Evolutionary conservation across 2,329 filamentous ascomycete species (phyloP).

Genomic region (Bertia moriformis): DNA sequence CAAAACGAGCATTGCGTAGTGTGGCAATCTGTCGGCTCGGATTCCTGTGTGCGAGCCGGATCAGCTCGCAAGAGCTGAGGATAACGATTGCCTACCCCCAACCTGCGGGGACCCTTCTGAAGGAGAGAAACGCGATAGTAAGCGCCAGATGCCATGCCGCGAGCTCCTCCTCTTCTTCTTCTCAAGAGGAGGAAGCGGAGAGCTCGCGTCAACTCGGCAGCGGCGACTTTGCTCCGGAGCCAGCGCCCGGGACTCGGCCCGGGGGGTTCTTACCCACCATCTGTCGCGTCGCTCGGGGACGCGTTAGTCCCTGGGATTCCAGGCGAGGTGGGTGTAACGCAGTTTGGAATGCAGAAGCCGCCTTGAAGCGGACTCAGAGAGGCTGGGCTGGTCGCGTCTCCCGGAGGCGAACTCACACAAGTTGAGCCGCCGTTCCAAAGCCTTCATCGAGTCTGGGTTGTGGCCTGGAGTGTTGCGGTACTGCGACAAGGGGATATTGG

Average conservation of each 20-base stretch:
- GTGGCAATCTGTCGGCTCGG: neutral
- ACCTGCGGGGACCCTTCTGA: constrained; percentile 33
- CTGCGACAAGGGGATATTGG: no score
- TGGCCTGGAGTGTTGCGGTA: no score
- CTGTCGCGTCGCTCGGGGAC: constrained; percentile 11
- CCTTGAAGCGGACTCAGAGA: constrained; percentile 10
- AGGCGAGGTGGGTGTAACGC: constrained; percentile 8
- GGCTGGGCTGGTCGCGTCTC: constrained; percentile 37
- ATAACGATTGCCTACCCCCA: neutral
- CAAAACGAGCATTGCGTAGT: neutral
- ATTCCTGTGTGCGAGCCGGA: neutral
- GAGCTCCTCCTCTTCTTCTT: no score
- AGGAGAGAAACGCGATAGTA: constrained; percentile 45
- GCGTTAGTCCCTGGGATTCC: constrained; percentile 9
- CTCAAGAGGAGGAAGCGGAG: constrained; percentile 3
- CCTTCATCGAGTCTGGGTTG: no score
- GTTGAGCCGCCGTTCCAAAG: constrained; percentile 19
- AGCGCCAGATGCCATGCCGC: constrained; percentile 21
- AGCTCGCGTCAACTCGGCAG: constrained; percentile 14
- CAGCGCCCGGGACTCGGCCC: constrained; percentile 41
- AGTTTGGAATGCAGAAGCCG: constrained; percentile 6
- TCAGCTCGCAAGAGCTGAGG: neutral
- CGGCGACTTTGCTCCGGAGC: constrained; percentile 39
- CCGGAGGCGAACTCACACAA: constrained; percentile 13
- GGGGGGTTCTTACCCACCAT: constrained; percentile 22